Evolutionary conservation across 2,329 filamentous ascomycete species (phyloP).

Genomic region (Blastomyces parvus): DNA sequence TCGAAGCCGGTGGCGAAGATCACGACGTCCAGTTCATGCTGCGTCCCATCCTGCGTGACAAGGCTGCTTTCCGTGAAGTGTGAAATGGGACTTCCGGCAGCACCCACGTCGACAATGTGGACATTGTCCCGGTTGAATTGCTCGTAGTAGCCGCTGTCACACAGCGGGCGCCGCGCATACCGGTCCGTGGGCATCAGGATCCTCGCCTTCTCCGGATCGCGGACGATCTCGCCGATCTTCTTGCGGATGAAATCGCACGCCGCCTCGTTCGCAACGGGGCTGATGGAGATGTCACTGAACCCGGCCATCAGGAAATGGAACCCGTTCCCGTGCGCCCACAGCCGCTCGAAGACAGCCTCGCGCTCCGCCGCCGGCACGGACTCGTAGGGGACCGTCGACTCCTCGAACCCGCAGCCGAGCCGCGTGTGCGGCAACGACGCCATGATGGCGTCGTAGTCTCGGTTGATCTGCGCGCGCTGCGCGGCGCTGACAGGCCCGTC

Average conservation of each 20-base stretch:
- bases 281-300: neutral
- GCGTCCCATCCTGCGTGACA: neutral
- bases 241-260: neutral
- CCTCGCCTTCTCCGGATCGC: neutral
- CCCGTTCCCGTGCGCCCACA: neutral
- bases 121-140: neutral
- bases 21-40: neutral
- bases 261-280: neutral
- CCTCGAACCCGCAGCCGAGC: neutral
- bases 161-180: neutral
- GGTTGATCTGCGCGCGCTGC: neutral
- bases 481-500: neutral
- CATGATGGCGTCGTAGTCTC: neutral
- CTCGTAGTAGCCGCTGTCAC: neutral
- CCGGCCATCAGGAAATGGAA: neutral
- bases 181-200: neutral
- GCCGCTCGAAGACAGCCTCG: neutral
- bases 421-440: neutral
- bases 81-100: neutral
- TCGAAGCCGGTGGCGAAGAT: neutral
- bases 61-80: neutral
- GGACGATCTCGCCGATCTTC: constrained; percentile 1
- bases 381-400: neutral
- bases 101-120: neutral
- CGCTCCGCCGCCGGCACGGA: neutral